Evolutionary conservation across 2,329 filamentous ascomycete genomes (phyloP), one percentile per base, ranked within the genome.

Genomic region (Ceratocystis eucalypticola): DNA sequence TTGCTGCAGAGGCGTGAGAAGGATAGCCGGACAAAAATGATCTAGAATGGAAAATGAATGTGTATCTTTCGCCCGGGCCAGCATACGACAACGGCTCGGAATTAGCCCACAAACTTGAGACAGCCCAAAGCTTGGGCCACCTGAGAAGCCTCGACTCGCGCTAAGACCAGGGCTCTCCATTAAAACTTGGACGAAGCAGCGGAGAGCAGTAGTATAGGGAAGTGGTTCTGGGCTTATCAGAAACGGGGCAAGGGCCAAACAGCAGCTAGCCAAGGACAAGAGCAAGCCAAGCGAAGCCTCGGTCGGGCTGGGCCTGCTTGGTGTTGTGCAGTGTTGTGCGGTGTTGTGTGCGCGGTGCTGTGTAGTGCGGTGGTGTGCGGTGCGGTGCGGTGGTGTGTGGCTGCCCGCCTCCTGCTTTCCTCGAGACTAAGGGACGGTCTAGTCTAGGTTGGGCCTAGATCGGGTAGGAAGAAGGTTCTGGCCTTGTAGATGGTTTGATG

Each of bases 91-190:
- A 20, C 22, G 22, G 17, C 8, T 28, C 20, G 30, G 53, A 57
- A 28, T 17, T 50, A 57, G 30, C 6, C 22, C 22, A 57, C 8
- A 12, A 57, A 57, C 28, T 57, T 57, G 53, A 57, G 53, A 57
- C 53, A 57, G 53, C 53, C 53, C 10, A 57, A 57, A 57, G 53
- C 53, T 57, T 57, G 22, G 53, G 53, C 53, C 25, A 33, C 53
- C 17, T 57, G 22, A 8, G 30, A 41, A 15, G 30, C 53, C 28
- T 57, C 25, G 50, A 30, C 50, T 15, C 5, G 25, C 8, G 50
- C 50, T 12, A 28, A 28, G 22, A 30, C 53, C 10, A n/a, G n/a
- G 46, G 6, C n/a, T n/a, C 46, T 20, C n/a, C n/a, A 28, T 28
- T 57, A 57, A 28, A 57, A 57, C 53, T 28, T 30, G 25, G 28